phyloP scores from a whole-genome alignment of 768 basidiomycete species.

The Rubroboletus satanas region DNA sequence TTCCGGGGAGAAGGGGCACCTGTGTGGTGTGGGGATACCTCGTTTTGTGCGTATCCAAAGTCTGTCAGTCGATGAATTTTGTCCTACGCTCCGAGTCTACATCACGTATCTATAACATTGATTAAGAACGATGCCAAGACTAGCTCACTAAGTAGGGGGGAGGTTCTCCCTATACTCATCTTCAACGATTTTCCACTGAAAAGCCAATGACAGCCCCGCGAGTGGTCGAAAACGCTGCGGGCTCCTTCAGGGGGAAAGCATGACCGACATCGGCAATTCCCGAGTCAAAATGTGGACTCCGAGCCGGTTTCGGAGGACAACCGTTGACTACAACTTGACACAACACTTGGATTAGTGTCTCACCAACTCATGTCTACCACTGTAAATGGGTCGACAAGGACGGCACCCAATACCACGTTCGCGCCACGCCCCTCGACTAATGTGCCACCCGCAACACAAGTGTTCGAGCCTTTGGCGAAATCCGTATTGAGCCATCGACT shows the following conservation, averaged over 20 bases:
- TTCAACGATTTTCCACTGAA: no score
- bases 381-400: not conserved
- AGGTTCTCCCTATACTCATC: no score
- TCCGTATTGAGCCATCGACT: slow-evolving; percentile 59
- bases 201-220: no score
- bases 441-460: slow-evolving; percentile 53
- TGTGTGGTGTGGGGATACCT: no score
- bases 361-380: slow-evolving; percentile 5
- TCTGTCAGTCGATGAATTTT: no score
- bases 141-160: no score
- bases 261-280: not conserved
- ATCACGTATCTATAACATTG: no score
- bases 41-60: no score
- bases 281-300: not conserved
- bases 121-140: no score
- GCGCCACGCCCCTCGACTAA: slow-evolving; percentile 47
- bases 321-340: not conserved
- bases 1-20: no score
- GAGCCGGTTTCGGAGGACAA: not conserved
- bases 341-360: not conserved
- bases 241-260: not conserved
- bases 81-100: no score
- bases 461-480: slow-evolving; percentile 66
- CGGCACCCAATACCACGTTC: slow-evolving; percentile 19
- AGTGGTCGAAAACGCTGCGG: no score